Evolutionary conservation across 495 filamentous ascomycete species (phyloP), one percentile per base, ranked within the genome.

Genomic region (Acidomyces sp.): DNA sequence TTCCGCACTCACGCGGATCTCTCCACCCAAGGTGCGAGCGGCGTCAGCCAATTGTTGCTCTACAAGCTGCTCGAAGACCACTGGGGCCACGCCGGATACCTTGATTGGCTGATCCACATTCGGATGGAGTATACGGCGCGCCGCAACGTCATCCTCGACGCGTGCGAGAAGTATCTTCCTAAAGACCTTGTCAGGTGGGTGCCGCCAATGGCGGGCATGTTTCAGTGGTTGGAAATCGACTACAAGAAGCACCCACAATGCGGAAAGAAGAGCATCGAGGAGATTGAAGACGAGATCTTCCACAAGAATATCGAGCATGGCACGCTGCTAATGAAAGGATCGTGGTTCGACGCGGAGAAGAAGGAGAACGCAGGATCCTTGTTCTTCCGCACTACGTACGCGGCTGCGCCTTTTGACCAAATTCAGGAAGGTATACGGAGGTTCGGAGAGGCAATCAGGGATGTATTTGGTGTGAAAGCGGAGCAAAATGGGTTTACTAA

Each of bases 191-290:
- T 82, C 10, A 80, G 74, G 61, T 97, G 90, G 92, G 70, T 60
- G 25, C 65, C 81, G 5, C 87, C 90, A 2, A 68, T 70, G 25
- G 87, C 90, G n/a, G 90, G 90, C 55, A 97, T 97, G 90, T 97
- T 97, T 70, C 78, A 84, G 54, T 95, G 90, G 90, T 65, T 97
- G 25, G 67, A 77, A 39, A 64, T 97, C 13, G 71, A 90, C 54
- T 78, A 75, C 62, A 65, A 61, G 20, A 74, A 75, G 42, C 86
- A 95, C 60, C 87, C 85, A 0, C 44, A 62, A 20, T 58, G 48
- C 24, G 46, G 40, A 6, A 64, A 67, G 2, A 56, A 61, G 15
- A 67, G 58, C 22, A 64, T 81, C 46, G 59, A 74, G 15, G 70
- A 72, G 10, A 78, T 96, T 21, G 90, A 97, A 59, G 80, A 92